A percentile compares a stretch with the other conserved stretches of the same genome.
Evolutionary conservation across 2,329 filamentous ascomycete genomes (phyloP).

Genomic region (Penicillium sp.): DNA sequence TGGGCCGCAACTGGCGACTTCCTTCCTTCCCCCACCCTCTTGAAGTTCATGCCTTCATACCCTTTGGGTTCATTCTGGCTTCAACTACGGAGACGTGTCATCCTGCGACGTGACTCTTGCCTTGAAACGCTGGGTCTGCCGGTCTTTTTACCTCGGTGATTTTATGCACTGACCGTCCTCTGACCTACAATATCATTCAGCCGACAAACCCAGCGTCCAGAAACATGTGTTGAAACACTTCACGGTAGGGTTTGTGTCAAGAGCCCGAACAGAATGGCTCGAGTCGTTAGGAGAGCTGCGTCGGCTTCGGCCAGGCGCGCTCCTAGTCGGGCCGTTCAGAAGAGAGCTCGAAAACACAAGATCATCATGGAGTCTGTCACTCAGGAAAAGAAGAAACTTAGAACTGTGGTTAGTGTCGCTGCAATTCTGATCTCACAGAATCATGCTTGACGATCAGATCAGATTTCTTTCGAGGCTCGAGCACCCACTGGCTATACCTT

Average conservation of each 20-base stretch:
- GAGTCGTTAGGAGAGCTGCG: constrained; percentile 33
- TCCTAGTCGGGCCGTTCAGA: constrained; percentile 31
- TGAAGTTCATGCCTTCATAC: not conserved
- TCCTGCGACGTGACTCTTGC: not conserved
- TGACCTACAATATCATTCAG: not conserved
- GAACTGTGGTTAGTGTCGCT: constrained; percentile 45
- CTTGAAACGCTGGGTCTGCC: not conserved
- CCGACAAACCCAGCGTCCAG: not conserved
- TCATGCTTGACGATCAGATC: constrained; percentile 27
- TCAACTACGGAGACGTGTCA: constrained; percentile 1
- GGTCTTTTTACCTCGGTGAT: not conserved
- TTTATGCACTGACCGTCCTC: constrained; percentile 14
- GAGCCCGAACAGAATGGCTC: constrained; percentile 32
- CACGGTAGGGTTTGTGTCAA: constrained; percentile 17
- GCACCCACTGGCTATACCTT: constrained; percentile 59
- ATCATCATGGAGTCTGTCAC: constrained; percentile 56
- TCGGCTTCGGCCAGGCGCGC: constrained; percentile 33
- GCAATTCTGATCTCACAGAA: not conserved
- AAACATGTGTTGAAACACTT: constrained; percentile 19
- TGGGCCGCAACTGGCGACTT: constrained; percentile 23
- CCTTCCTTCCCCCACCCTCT: constrained; percentile 3
- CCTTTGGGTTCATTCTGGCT: not conserved
- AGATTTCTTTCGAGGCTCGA: constrained; percentile 54
- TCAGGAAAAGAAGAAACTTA: constrained; percentile 58
- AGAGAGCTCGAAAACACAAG: constrained; percentile 48